Base-by-base conservation (phyloP, 2,329 filamentous ascomycete species). In the Sclerotinia minor region DNA sequence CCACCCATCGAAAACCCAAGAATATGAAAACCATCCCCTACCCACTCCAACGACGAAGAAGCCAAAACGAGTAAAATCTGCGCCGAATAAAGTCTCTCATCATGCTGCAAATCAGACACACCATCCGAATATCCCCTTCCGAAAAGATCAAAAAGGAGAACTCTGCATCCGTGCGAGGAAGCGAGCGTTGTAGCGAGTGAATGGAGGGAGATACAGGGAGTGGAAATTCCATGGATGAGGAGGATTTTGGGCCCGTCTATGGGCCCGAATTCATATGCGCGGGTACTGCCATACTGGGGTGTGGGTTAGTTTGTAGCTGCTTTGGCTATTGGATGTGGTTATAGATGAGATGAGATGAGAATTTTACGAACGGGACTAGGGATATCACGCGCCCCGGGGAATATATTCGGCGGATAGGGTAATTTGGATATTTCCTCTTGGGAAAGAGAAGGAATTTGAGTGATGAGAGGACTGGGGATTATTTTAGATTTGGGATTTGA, bases 1-100 rank as follows among this genome's bases (percentile, higher is more conserved):
- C 92, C 92, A 57, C 92, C 92, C 0, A 96, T 82, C 0, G 90
- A 93, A 77, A 95, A 96, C 2, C 92, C 92, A 4, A 93, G 79
- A 7, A 96, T 79, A 69, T 87, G 86, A 77, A 95, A 94, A 64
- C 82, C 83, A 77, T 58, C 58, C 1, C 41, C 74, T 5, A 78
- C 79, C 88, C 88, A 91, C 0, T 82, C 68, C 3, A 89, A 75
- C 1, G 79, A 77, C 0, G 89, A 91, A 1, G 88, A 90, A 1
- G 85, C 81, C 21, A 92, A 79, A 11, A 84, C 87, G 15, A 90
- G 80, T 47, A 91, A 79, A 47, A 92, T 85, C 76, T 92, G 87
- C 0, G 84, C 82, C 4, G 83, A 83, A 78, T 90, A 92, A 6
- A 93, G 84, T 1, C 84, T 81, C 19, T 83, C 79, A 75, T 91